These are phyloP conservation scores for Cryphonectria japonica DNA, from an alignment of 2,329 filamentous ascomycete genomes.

Conservation along the genomic window DNA sequence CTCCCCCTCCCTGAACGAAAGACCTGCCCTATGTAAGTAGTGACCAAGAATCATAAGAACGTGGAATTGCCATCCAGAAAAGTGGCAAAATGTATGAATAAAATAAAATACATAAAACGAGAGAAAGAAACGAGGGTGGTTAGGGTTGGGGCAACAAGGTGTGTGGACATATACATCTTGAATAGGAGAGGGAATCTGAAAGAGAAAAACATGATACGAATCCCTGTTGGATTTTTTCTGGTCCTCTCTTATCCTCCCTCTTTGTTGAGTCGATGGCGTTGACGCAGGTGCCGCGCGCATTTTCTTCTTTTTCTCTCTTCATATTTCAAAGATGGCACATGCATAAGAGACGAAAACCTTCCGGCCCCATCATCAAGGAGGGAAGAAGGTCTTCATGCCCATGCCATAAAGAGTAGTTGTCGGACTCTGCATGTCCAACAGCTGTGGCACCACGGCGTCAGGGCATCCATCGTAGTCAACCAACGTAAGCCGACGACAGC, in stretches of 20 bases:
- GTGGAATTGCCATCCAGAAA: neutral
- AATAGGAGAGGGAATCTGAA: neutral
- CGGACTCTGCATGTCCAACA: conserved; percentile 18
- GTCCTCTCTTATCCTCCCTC: neutral
- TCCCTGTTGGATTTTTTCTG: neutral
- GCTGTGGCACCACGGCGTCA: conserved; percentile 16
- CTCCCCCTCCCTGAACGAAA: neutral
- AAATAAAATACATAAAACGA: neutral
- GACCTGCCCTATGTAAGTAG: neutral
- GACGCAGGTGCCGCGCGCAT: neutral
- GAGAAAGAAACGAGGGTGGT: neutral
- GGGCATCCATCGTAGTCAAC: conserved; percentile 12
- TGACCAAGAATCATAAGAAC: neutral
- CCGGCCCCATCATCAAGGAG: neutral
- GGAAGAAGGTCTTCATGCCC: neutral
- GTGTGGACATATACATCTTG: neutral
- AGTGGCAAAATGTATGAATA: too few relatives aligned
- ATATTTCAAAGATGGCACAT: too few relatives aligned
- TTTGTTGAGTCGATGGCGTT: neutral
- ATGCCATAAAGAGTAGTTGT: neutral
- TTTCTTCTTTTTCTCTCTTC: neutral
- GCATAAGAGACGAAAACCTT: neutral
- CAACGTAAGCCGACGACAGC: conserved; percentile 19
- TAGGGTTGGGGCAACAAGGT: neutral
- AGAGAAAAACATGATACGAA: too few relatives aligned